These are phyloP conservation scores for Crinitomyces ghanaensis DNA, from an alignment of 805 yeast species.

Conservation along the genomic window DNA sequence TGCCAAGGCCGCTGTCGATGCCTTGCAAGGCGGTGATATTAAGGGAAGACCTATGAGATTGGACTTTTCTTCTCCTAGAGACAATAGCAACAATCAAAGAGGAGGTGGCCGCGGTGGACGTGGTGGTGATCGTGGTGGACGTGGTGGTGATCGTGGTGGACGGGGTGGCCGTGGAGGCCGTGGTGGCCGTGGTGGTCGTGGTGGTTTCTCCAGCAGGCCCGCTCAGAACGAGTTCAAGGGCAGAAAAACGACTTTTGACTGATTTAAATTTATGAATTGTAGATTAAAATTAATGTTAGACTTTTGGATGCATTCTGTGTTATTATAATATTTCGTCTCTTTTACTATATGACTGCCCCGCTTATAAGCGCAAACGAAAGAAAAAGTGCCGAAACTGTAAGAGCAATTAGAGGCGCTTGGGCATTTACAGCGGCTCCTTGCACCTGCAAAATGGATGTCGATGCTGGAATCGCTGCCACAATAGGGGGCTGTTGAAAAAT, in stretches of 20 bases:
- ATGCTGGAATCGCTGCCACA: too few species aligned
- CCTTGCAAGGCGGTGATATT: slow-evolving; percentile 77
- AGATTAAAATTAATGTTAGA: background rate
- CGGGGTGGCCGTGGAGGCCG: slow-evolving; percentile 18
- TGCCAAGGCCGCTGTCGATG: slow-evolving; percentile 80
- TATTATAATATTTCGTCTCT: too few species aligned
- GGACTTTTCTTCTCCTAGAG: slow-evolving; percentile 86
- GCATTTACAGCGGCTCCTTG: too few species aligned
- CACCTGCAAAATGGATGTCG: too few species aligned
- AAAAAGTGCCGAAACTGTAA: too few species aligned
- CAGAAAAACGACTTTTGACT: slow-evolving; percentile 29
- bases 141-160: slow-evolving; percentile 30
- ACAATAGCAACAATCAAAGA: slow-evolving; percentile 27
- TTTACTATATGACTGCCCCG: too few species aligned
- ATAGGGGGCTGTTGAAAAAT: too few species aligned
- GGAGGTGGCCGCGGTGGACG: slow-evolving; percentile 26
- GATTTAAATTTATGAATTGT: background rate
- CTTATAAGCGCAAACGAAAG: too few species aligned
- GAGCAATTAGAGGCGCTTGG: too few species aligned
- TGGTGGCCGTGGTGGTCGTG: slow-evolving; percentile 21
- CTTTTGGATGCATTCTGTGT: background rate
- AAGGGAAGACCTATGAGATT: slow-evolving; percentile 91
- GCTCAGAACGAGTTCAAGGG: slow-evolving; percentile 69
- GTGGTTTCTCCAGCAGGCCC: slow-evolving; percentile 45
- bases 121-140: slow-evolving; percentile 15